These are phyloP conservation scores for Yarrowia osloensis DNA, from an alignment of 805 yeast species.

Conservation along the genomic window DNA sequence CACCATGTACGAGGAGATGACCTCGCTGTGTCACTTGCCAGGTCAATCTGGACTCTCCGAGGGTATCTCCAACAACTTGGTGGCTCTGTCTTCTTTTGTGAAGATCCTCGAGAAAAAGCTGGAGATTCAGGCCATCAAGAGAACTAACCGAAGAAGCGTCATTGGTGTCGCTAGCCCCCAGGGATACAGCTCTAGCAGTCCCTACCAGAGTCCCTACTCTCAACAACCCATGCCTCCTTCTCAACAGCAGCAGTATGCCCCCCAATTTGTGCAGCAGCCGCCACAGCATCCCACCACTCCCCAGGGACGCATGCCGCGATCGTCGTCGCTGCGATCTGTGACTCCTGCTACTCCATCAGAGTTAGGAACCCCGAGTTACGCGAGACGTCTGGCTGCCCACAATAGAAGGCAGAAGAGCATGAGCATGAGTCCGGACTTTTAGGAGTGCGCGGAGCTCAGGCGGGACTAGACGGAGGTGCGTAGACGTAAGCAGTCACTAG, in stretches of 20 bases:
- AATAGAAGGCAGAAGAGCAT: conserved; percentile 21
- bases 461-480: no score
- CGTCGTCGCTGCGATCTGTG: conserved; percentile 7
- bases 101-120: conserved; percentile 22
- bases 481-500: no score
- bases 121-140: conserved; percentile 10
- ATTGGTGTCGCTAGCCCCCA: not conserved
- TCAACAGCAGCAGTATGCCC: not conserved
- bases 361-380: conserved; percentile 17
- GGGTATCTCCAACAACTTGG: conserved; percentile 17
- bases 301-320: conserved; percentile 9
- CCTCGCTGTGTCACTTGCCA: conserved; percentile 7
- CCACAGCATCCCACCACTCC: not conserved
- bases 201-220: conserved; percentile 12
- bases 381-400: conserved; percentile 13
- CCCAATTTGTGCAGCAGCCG: not conserved
- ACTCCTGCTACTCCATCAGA: conserved; percentile 3
- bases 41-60: conserved; percentile 1
- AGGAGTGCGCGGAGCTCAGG: not conserved
- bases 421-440: conserved; percentile 23
- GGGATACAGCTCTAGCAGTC: conserved; percentile 1
- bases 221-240: not conserved
- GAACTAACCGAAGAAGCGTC: conserved; percentile 17
- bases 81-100: conserved; percentile 15
- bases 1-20: conserved; percentile 22